phyloP scores from a whole-genome alignment of 148 eudicot genomes.

The Oxyria digyna region DNA sequence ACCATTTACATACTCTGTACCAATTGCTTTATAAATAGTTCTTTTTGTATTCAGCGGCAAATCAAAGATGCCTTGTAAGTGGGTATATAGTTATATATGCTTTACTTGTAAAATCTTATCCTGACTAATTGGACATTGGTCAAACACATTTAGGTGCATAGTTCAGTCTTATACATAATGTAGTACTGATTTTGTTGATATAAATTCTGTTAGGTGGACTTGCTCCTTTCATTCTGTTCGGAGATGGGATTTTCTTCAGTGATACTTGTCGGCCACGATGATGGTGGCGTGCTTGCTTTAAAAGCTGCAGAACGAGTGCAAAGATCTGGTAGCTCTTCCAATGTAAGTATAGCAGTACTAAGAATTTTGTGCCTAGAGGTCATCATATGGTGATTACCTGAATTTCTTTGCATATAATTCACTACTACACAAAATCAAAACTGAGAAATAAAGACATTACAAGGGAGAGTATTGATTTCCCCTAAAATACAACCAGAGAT shows the following conservation, averaged over 20 bases:
- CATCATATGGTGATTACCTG: too few species aligned
- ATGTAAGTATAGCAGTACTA: conserved; percentile 38
- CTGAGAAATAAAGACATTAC: too few species aligned
- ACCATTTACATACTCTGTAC: conserved; percentile 49
- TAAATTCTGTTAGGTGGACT: conserved; percentile 47
- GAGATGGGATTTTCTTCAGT: conserved; percentile 79
- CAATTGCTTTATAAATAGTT: conserved; percentile 67
- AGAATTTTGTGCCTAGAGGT: too few species aligned
- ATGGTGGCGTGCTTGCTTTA: conserved; percentile 73
- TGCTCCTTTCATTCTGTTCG: conserved; percentile 65
- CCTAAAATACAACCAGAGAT: too few species aligned
- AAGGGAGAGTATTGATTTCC: too few species aligned
- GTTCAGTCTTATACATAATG: neutral
- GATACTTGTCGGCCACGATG: conserved; percentile 78
- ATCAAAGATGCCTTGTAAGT: conserved; percentile 81
- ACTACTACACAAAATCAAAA: too few species aligned
- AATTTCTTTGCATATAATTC: too few species aligned
- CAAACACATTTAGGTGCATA: neutral
- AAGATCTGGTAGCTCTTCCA: conserved; percentile 31
- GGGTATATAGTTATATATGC: too few species aligned
- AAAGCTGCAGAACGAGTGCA: conserved; percentile 58
- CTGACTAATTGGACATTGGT: neutral
- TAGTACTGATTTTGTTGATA: neutral
- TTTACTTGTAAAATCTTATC: too few species aligned
- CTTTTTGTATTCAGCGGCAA: conserved; percentile 53